A percentile compares a stretch with the other conserved stretches of the same genome.
Evolutionary conservation across 805 yeast genomes (phyloP).

Genomic region (Saturnispora sekii): DNA sequence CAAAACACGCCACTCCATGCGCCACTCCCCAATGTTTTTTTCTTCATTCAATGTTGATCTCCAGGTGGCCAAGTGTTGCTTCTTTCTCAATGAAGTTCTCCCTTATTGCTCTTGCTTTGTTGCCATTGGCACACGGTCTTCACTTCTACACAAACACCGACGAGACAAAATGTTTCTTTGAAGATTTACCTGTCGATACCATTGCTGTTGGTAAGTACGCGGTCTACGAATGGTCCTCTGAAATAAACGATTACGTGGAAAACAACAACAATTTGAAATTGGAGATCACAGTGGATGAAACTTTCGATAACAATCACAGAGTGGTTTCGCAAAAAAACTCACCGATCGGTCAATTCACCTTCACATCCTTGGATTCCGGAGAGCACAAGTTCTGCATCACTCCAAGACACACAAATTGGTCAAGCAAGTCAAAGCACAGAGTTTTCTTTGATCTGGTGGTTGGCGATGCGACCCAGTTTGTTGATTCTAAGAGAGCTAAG

Average conservation of each 20-base stretch:
- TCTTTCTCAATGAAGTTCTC: neutral
- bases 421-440: constrained; percentile 45
- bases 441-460: constrained; percentile 60
- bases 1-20: no score
- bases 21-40: no score
- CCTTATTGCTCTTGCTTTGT: constrained; percentile 1
- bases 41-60: no score
- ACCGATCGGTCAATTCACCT: constrained; percentile 60
- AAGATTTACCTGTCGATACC: constrained; percentile 69
- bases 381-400: constrained; percentile 72
- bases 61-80: neutral
- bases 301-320: constrained; percentile 68
- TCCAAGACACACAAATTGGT: constrained; percentile 37
- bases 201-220: constrained; percentile 72
- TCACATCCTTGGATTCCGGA: constrained; percentile 66
- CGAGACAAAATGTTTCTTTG: constrained; percentile 72
- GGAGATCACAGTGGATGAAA: constrained; percentile 64
- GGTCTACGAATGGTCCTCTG: constrained; percentile 49
- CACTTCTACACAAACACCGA: constrained; percentile 77
- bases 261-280: constrained; percentile 45
- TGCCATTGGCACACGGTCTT: constrained; percentile 34
- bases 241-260: constrained; percentile 37
- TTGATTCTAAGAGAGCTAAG: constrained; percentile 58
- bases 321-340: constrained; percentile 62
- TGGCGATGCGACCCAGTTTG: constrained; percentile 52